Evolutionary conservation across 2,329 filamentous ascomycete genomes (phyloP), one percentile per base, ranked within the genome.

Genomic region (Cladosporium sp.): DNA sequence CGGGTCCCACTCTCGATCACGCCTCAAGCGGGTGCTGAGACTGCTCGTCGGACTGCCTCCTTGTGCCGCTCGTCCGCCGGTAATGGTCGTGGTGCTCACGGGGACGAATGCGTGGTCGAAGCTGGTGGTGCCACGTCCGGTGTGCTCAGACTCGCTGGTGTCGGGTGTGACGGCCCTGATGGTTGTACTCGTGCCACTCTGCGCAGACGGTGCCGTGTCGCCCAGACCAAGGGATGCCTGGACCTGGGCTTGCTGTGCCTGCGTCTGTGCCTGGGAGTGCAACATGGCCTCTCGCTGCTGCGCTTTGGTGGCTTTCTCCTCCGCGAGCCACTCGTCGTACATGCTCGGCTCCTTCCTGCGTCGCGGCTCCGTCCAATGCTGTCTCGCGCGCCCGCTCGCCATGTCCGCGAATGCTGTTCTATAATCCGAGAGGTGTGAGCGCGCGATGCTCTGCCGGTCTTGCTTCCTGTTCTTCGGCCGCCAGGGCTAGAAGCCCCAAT

Each of bases 261-360:
- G 47, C 15, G 44, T 19, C 13, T 44, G 24, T 19, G 25, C 34
- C 40, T 57, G 37, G 19, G 54, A 40, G 9, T 52, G 48, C 34
- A 32, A 24, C 34, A 49, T 15, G 20, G 42, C 51, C 53, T 57
- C 42, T 28, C 34, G 44, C 9, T 44, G 50, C 57, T 48, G 20
- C 13, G 50, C 50, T 22, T 55, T 53, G 45, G 45, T 50, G 36
- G 53, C 57, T 19, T 62, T 60, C 22, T 66, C 65, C 55, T 68
- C 62, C 24, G 61, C 65, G 45, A 69, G 65, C 58, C 66, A 69
- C 51, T 69, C 65, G 57, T 70, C 68, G 58, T 70, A 69, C 60
- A 67, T 57, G 35, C 61, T 68, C 47, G 68, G 67, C 60, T 68
- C 63, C 49, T 66, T 68, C 47, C 64, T 58, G 42, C 61, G 56